Evolutionary conservation across 106 monocot genomes (phyloP).

Genomic region (Agapanthus africanus): DNA sequence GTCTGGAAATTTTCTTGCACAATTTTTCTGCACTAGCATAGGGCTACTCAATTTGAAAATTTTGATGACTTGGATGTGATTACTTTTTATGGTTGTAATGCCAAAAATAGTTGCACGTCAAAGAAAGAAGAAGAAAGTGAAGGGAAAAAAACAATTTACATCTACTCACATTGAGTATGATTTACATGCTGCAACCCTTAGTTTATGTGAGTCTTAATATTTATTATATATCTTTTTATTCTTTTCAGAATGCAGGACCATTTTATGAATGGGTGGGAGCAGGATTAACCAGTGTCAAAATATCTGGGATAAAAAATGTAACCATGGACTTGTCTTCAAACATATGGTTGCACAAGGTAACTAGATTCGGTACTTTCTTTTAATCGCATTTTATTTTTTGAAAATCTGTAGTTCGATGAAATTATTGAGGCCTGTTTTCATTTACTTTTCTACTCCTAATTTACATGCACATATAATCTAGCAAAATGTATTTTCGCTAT

Average conservation of each 20-base stretch:
- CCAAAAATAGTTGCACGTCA: background rate
- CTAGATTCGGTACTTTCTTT: constrained; percentile 1
- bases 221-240: constrained; percentile 4
- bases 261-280: constrained; percentile 97
- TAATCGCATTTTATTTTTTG: background rate
- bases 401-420: background rate
- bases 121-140: too few relatives aligned
- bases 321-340: constrained; percentile 64
- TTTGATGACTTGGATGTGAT: background rate
- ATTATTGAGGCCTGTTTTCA: background rate
- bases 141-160: too few relatives aligned
- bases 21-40: too few relatives aligned
- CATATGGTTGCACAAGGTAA: constrained; percentile 83
- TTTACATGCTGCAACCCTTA: too few relatives aligned
- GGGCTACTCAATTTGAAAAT: too few relatives aligned
- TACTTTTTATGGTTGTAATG: background rate
- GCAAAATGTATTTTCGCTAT: too few relatives aligned
- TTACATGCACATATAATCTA: too few relatives aligned
- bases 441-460: background rate
- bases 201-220: too few relatives aligned
- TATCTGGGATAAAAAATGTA: constrained; percentile 70
- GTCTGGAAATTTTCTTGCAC: too few relatives aligned
- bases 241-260: constrained; percentile 87
- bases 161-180: too few relatives aligned
- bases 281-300: constrained; percentile 71